These are phyloP conservation scores for Sutorius eximius DNA, from an alignment of 1,284 basidiomycete species.

Conservation along the genomic window DNA sequence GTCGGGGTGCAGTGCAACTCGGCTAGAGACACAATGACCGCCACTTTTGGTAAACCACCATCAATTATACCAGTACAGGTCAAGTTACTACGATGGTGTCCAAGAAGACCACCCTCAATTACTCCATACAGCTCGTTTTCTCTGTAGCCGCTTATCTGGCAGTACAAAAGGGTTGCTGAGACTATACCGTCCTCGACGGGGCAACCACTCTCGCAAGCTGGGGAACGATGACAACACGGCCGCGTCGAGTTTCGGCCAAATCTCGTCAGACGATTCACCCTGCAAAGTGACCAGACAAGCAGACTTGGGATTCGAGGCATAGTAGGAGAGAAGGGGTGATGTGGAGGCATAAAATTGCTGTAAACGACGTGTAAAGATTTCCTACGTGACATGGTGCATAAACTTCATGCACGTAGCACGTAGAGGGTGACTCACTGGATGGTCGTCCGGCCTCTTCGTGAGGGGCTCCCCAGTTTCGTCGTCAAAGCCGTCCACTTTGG, in stretches of 20 bases:
- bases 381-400: slow-evolving; percentile 44
- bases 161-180: slow-evolving; percentile 45
- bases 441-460: slow-evolving; percentile 89
- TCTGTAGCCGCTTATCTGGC: slow-evolving; percentile 11
- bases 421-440: slow-evolving; percentile 61
- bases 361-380: slow-evolving; percentile 81
- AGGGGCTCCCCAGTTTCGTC: slow-evolving; percentile 93
- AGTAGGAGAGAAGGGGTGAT: slow-evolving; percentile 83
- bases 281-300: slow-evolving; percentile 67
- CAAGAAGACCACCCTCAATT: slow-evolving; percentile 36
- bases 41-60: neutral
- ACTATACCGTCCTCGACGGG: slow-evolving; percentile 45
- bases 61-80: slow-evolving; percentile 19
- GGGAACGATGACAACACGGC: slow-evolving; percentile 61
- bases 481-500: slow-evolving; percentile 83
- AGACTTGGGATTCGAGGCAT: slow-evolving; percentile 44
- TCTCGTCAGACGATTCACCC: slow-evolving; percentile 88
- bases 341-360: slow-evolving; percentile 86
- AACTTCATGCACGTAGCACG: neutral
- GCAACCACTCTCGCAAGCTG: slow-evolving; percentile 51
- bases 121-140: slow-evolving; percentile 16
- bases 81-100: slow-evolving; percentile 22
- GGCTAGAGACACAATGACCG: neutral
- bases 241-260: slow-evolving; percentile 81
- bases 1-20: neutral